phyloP scores from a whole-genome alignment of 768 basidiomycete genomes.

The Cystoderma amianthinum region DNA sequence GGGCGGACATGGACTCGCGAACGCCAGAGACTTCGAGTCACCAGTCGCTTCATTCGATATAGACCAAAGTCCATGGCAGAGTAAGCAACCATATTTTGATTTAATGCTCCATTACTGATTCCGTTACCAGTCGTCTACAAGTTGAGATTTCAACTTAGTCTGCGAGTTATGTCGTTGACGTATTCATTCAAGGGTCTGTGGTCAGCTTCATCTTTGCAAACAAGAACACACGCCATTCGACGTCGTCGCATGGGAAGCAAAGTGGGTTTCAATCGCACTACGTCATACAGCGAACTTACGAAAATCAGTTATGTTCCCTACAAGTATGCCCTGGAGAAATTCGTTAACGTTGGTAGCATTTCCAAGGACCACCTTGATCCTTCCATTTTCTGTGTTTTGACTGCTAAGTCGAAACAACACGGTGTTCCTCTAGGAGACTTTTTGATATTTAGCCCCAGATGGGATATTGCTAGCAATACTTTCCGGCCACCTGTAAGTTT shows the following conservation, averaged over 20 bases:
- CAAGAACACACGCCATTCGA: constrained; percentile 68
- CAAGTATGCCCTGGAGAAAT: constrained; percentile 62
- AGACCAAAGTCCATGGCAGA: neutral
- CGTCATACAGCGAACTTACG: neutral
- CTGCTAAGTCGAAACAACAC: constrained; percentile 53
- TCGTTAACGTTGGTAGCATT: constrained; percentile 56
- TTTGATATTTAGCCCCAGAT: constrained; percentile 56
- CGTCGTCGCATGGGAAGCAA: constrained; percentile 67
- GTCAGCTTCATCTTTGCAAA: constrained; percentile 43
- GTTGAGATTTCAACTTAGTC: too few relatives aligned
- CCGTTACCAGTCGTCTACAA: constrained; percentile 1
- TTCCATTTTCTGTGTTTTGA: constrained; percentile 63
- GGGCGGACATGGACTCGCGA: constrained; percentile 61
- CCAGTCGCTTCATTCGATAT: constrained; percentile 49
- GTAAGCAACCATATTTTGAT: neutral
- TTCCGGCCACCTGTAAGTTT: constrained; percentile 50
- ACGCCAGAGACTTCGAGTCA: constrained; percentile 55
- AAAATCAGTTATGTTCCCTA: constrained; percentile 50
- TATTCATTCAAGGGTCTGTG: constrained; percentile 38
- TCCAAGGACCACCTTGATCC: constrained; percentile 67
- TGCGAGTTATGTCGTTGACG: too few relatives aligned
- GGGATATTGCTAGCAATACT: constrained; percentile 54
- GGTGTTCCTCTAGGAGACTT: constrained; percentile 57
- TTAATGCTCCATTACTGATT: too few relatives aligned
- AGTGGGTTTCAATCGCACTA: constrained; percentile 28